These are phyloP conservation scores for Termitomyces sp. DNA, from an alignment of 768 basidiomycete genomes.

Conservation along the genomic window DNA sequence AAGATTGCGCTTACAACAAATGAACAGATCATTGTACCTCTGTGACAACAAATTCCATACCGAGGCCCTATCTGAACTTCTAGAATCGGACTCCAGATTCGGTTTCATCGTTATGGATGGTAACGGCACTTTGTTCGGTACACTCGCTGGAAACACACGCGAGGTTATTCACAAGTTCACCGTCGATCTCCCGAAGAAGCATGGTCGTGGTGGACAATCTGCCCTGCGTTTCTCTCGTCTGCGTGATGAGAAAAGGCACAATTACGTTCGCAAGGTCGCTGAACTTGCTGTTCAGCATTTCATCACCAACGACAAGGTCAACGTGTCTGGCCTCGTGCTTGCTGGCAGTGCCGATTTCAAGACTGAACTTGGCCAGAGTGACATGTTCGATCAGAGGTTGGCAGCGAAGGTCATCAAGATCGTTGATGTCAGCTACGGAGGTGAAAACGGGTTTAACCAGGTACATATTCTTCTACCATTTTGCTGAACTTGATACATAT, in stretches of 20 bases:
- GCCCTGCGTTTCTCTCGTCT: constrained; percentile 99
- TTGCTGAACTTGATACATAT: constrained; percentile 1
- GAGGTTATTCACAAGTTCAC: constrained; percentile 98
- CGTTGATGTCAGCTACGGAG: constrained; percentile 98
- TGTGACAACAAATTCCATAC: constrained; percentile 99
- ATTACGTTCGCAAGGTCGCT: constrained; percentile 98
- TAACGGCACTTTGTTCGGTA: constrained; percentile 96
- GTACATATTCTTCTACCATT: constrained; percentile 30
- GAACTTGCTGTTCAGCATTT: constrained; percentile 97
- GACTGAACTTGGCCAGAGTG: constrained; percentile 92
- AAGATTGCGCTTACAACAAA: constrained; percentile 4
- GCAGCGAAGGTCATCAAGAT: constrained; percentile 94
- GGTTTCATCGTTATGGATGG: constrained; percentile 99
- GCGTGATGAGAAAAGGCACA: constrained; percentile 98
- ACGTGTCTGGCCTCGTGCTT: constrained; percentile 92
- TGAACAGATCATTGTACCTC: constrained; percentile 84
- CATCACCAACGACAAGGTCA: constrained; percentile 97
- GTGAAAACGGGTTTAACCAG: constrained; percentile 99
- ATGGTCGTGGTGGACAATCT: constrained; percentile 99
- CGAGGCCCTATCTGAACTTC: constrained; percentile 91
- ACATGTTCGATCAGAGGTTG: constrained; percentile 91
- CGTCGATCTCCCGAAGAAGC: constrained; percentile 99
- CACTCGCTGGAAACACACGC: constrained; percentile 94
- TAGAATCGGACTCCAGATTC: constrained; percentile 96
- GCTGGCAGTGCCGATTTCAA: constrained; percentile 99